These are phyloP conservation scores for Avena sativa DNA, from an alignment of 176 grass and related monocot genomes.

Conservation along the genomic window DNA sequence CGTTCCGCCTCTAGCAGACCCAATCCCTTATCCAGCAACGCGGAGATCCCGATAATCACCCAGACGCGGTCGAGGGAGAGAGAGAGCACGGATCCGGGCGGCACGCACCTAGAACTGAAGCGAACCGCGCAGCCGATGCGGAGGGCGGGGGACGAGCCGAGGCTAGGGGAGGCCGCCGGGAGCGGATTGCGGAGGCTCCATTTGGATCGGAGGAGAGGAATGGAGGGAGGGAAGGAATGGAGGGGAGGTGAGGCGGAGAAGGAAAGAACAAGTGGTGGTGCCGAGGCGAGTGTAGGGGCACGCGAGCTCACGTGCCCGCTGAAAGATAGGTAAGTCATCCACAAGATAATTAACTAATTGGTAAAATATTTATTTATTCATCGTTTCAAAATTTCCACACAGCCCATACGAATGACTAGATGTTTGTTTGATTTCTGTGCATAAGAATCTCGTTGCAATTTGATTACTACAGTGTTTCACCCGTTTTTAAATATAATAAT, in stretches of 20 bases:
- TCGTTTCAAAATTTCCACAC: neutral
- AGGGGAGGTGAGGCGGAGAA: neutral
- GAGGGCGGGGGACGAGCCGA: neutral
- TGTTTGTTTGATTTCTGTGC: no score
- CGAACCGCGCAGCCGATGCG: neutral
- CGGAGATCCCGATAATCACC: neutral
- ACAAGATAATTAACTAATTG: neutral
- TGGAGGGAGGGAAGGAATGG: constrained; percentile 7
- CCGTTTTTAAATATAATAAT: no score
- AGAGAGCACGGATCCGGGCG: constrained; percentile 35
- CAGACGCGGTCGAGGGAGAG: neutral
- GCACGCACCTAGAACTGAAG: constrained; percentile 43
- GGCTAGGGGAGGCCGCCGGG: constrained; percentile 34
- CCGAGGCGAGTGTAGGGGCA: constrained; percentile 25
- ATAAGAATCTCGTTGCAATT: no score
- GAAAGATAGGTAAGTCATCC: neutral
- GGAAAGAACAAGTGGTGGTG: constrained; percentile 57
- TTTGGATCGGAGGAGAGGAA: constrained; percentile 41
- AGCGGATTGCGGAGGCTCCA: constrained; percentile 33
- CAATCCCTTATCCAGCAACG: neutral
- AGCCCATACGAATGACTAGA: no score
- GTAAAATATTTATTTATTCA: neutral
- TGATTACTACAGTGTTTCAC: no score
- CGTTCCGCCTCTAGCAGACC: neutral
- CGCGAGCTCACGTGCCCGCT: constrained; percentile 43